These are phyloP conservation scores for Fusarium sp. DNA, from an alignment of 2,329 filamentous ascomycete species.

Conservation along the genomic window DNA sequence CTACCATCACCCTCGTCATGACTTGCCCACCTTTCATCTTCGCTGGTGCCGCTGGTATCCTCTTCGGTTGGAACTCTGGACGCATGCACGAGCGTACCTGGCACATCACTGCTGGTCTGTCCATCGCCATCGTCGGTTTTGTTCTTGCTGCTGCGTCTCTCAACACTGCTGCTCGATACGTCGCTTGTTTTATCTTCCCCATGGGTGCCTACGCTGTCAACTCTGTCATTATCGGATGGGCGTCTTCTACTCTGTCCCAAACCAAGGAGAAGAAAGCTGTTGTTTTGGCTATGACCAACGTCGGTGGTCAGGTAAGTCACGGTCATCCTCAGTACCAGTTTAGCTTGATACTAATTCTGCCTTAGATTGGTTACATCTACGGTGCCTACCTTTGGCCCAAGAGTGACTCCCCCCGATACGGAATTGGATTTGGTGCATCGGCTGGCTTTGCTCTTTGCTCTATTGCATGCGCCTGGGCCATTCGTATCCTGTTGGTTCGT, in stretches of 20 bases:
- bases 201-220: slow-evolving; percentile 59
- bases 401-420: slow-evolving; percentile 57
- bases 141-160: slow-evolving; percentile 52
- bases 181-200: slow-evolving; percentile 57
- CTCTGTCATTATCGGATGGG: slow-evolving; percentile 60
- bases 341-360: background rate
- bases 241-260: slow-evolving; percentile 56
- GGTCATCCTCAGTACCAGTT: accelerated
- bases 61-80: slow-evolving; percentile 62
- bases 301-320: slow-evolving; percentile 51
- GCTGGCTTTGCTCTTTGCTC: slow-evolving; percentile 55
- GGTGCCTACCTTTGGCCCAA: slow-evolving; percentile 63
- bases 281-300: slow-evolving; percentile 61
- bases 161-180: slow-evolving; percentile 54
- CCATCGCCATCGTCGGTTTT: slow-evolving; percentile 56
- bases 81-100: slow-evolving; percentile 60
- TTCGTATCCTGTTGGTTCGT: slow-evolving; percentile 53
- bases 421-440: slow-evolving; percentile 58
- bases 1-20: slow-evolving; percentile 62
- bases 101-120: slow-evolving; percentile 60
- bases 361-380: slow-evolving; percentile 58
- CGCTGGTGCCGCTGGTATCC: slow-evolving; percentile 59
- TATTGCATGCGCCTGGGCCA: slow-evolving; percentile 55
- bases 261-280: slow-evolving; percentile 62
- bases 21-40: slow-evolving; percentile 65